A percentile compares a stretch with the other conserved stretches of the same genome.
Conservation (phyloP, 345 rosid species). For the Xanthoceras sorbifolium region DNA sequence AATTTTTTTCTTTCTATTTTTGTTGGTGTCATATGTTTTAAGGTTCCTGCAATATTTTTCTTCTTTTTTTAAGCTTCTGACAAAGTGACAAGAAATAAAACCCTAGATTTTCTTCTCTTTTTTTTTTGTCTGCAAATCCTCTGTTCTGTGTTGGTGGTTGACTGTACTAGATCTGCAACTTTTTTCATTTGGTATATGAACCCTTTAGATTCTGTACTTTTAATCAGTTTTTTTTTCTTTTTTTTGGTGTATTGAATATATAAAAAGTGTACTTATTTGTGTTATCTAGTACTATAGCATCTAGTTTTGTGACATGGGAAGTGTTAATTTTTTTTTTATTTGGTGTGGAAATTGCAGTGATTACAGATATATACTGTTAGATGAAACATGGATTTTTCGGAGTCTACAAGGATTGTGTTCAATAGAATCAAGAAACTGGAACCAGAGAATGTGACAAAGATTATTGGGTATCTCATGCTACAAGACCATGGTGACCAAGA, state of each 20-base stretch:
- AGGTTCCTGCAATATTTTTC: background rate
- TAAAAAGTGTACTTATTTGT: too few relatives aligned
- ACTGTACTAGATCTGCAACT: slow-evolving; percentile 26
- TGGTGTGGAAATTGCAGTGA: slow-evolving; percentile 19
- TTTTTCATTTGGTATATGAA: slow-evolving; percentile 10
- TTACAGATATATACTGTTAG: slow-evolving; percentile 7
- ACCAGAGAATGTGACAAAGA: slow-evolving; percentile 53
- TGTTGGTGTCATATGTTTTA: background rate
- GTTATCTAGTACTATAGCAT: too few relatives aligned
- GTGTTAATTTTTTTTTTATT: background rate
- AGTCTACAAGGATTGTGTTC: slow-evolving; percentile 43
- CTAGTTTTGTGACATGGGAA: background rate
- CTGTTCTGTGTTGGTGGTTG: background rate
- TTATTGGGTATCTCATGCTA: slow-evolving; percentile 53
- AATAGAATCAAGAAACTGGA: slow-evolving; percentile 50
- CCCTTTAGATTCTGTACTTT: slow-evolving; percentile 22
- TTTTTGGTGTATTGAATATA: too few relatives aligned
- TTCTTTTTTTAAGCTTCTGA: slow-evolving; percentile 12
- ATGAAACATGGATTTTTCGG: slow-evolving; percentile 51
- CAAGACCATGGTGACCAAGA: slow-evolving; percentile 48
- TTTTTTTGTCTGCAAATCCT: background rate
- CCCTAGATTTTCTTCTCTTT: slow-evolving; percentile 2
- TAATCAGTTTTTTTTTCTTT: background rate
- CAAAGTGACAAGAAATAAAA: slow-evolving; percentile 1
- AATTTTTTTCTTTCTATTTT: background rate